Evolutionary conservation across 2,329 filamentous ascomycete species (phyloP), one percentile per base, ranked within the genome.

Genomic region (Epichloe coenophiala): DNA sequence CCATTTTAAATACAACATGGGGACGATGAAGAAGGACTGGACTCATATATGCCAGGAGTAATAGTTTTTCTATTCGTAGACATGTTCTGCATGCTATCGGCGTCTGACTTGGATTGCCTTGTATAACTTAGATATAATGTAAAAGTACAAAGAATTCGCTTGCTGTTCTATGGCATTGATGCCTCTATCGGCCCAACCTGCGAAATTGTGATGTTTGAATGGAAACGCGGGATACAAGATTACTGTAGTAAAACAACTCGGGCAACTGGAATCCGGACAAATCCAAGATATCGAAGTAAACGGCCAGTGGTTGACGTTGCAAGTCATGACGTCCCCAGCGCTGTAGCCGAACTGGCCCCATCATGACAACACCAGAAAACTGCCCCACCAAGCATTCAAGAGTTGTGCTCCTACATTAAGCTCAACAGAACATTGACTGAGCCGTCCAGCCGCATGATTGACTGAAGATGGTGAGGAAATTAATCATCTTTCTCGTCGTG

Each of bases 91-190:
- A 65, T 66, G 59, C 56, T 54, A 55, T 58, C 56, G 60, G 65
- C 62, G 64, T 67, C 63, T 57, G 57, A 58, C 59, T 63, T 52
- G 45, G 51, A 58, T 56, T 52, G 61, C 56, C 57, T 58, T 66
- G 57, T 65, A 61, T 53, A 61, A 58, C 60, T 60, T 54, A 51
- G 39, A 42, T 51, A 49, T n/a, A 42, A 37, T 45, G 40, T 51
- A 38, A 45, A 52, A 47, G 37, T 43, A 50, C 35, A n/a, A 36
- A 23, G 15, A 49, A 37, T 36, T 23, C 19, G 19, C 33, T 46
- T 17, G 19, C 19, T 51, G 33, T 27, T 38, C 9, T 33, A 36
- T 35, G 11, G 27, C 11, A 44, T 33, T 7, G n/a, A 23, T n/a
- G n/a, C 12, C 17, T 45, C 4, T 45, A 23, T 45, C 27, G 11